Evolutionary conservation across 805 yeast genomes (phyloP), one percentile per base, ranked within the genome.

Genomic region (Candida stauntonica): DNA sequence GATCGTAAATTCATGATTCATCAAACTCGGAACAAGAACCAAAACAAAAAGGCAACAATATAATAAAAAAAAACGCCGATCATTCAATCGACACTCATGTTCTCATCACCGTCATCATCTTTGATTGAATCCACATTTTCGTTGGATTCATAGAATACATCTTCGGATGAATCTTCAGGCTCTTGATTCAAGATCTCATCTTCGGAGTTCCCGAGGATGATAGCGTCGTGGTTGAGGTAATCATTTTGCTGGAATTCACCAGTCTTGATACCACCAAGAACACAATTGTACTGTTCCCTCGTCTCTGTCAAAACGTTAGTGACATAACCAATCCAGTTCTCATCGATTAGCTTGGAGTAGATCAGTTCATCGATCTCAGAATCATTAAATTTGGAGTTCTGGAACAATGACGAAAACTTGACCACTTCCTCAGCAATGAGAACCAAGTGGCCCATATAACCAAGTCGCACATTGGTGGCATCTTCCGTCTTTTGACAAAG

Each of bases 371-470:
- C 58, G 19, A 50, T 40, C 24, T 46, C 52, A 13, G 36, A 11
- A 34, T 55, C 57, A 18, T 52, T 51, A 31, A 55, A 47, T 24
- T 52, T 54, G n/a, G 46, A 39, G 23, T 35, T 46, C 32, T 55
- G 60, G 40, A 54, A 57, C 26, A 39, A 68, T 5, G 68, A 64
- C 5, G 69, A 60, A 57, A 93, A 93, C 61, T 93, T 93, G 31
- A 89, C 96, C 33, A 93, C 93, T 60, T 93, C 99, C 60, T 93
- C 99, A 31, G 96, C 89, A 36, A 93, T 86, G 29, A 93, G 67
- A 4, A 95, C 87, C 44, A 93, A 63, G 59, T 93, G 99, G 18
- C 99, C 99, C 89, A 91, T 89, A 58, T 91, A 93, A 0, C 99
- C 99, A 17, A 93, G 75, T 39, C 97, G 69, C 12, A 86, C 73